Evolutionary conservation across 2,329 filamentous ascomycete genomes (phyloP).

Genomic region (Teratosphaeria gauchensis): DNA sequence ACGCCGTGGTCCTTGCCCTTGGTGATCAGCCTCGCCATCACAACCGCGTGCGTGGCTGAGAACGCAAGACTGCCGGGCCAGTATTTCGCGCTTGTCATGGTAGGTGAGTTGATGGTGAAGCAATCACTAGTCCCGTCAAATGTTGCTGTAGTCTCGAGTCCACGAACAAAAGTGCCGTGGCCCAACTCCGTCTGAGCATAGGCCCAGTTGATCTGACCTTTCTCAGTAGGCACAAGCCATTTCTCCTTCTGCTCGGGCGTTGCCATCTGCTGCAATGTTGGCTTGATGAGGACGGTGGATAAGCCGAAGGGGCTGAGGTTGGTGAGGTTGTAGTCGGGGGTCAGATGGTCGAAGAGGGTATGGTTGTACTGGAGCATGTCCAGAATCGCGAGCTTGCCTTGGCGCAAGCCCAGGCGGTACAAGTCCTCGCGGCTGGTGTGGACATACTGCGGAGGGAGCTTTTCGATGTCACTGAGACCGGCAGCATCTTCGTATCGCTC

Average conservation of each 20-base stretch:
- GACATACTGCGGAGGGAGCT: background rate
- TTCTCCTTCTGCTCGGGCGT: background rate
- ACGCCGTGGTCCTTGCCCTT: constrained; percentile 3
- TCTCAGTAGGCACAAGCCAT: background rate
- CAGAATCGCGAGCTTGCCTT: background rate
- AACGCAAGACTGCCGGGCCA: constrained; percentile 6
- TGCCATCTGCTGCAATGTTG: background rate
- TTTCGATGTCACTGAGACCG: background rate
- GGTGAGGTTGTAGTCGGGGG: background rate
- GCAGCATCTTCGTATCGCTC: background rate
- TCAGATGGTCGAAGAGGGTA: background rate
- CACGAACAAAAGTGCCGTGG: constrained; percentile 6
- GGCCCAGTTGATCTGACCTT: background rate
- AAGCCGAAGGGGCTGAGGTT: background rate
- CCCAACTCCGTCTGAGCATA: constrained; percentile 8
- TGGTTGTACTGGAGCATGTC: background rate
- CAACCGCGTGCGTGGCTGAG: constrained; percentile 6
- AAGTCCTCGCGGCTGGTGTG: background rate
- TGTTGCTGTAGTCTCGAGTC: constrained; percentile 8
- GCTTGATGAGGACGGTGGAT: background rate
- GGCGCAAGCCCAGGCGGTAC: background rate
- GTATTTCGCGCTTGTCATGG: constrained; percentile 7
- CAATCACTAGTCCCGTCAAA: constrained; percentile 3
- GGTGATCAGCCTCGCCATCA: constrained; percentile 5
- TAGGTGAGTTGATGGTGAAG: constrained; percentile 7